phyloP scores from a whole-genome alignment of 2,329 filamentous ascomycete genomes.

The Ceratocystiopsis minuta region DNA sequence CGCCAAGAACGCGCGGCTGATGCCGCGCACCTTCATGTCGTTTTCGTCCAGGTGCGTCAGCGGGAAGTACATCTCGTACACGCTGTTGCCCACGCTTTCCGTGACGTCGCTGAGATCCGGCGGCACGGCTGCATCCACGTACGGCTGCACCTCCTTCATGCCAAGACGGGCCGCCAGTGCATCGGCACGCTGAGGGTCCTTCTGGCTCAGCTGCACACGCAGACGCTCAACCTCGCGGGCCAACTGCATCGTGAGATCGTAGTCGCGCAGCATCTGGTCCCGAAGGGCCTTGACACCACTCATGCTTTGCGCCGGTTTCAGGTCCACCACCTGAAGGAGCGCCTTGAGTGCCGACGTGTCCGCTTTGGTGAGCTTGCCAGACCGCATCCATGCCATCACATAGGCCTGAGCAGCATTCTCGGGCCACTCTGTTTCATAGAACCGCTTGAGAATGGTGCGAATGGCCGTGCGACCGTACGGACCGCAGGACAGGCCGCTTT shows the following conservation, averaged over 20 bases:
- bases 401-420: conserved; percentile 5
- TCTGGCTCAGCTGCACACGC: conserved; percentile 5
- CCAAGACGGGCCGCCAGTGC: conserved; percentile 5
- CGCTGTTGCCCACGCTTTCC: conserved; percentile 7
- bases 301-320: too few species aligned
- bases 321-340: too few species aligned
- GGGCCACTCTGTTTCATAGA: conserved; percentile 5
- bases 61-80: conserved; percentile 12
- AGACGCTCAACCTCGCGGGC: conserved; percentile 7
- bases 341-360: conserved; percentile 5
- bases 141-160: conserved; percentile 6
- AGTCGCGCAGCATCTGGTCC: conserved; percentile 5
- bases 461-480: conserved; percentile 1
- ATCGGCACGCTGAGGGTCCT: conserved; percentile 3
- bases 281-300: background rate
- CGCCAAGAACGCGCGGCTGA: conserved; percentile 7
- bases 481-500: conserved; percentile 1
- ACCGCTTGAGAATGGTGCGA: conserved; percentile 6
- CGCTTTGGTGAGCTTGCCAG: conserved; percentile 2
- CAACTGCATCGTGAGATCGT: background rate
- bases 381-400: conserved; percentile 8
- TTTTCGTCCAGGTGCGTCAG: conserved; percentile 7
- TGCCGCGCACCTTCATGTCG: conserved; percentile 7
- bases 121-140: conserved; percentile 7
- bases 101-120: conserved; percentile 7